Base-by-base conservation (phyloP, 1,139 yeast genomes). In the Geotrichum australiense region DNA sequence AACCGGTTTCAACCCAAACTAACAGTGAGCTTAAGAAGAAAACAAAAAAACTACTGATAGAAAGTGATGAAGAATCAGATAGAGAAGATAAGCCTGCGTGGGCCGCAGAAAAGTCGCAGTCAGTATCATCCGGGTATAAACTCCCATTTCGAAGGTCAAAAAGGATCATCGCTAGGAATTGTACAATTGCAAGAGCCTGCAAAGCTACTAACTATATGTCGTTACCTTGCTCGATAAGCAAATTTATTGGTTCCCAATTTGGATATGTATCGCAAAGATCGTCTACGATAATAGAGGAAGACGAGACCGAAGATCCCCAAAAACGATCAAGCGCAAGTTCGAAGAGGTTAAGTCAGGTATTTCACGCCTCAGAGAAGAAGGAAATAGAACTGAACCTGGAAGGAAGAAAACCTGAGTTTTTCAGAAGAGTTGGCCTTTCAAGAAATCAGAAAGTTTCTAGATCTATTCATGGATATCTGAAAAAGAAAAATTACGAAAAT, bases 341-440 rank as follows among this genome's bases (percentile, higher is more conserved):
- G 2, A 22, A 23, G 12, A 19, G 10, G 15, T 22, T 29, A 23
- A 22, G 39, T n/a, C 43, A 33, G 2, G 8, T 20, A 2, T 22
- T 42, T 34, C 41, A n/a, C n/a, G n/a, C n/a, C n/a, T n/a, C n/a
- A n/a, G n/a, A n/a, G n/a, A n/a, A n/a, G n/a, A n/a, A n/a, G n/a
- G n/a, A n/a, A n/a, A n/a, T n/a, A n/a, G n/a, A n/a, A n/a, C n/a
- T n/a, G n/a, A n/a, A n/a, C n/a, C n/a, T n/a, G n/a, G n/a, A n/a
- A n/a, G n/a, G n/a, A n/a, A n/a, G n/a, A n/a, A n/a, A n/a, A n/a
- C n/a, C n/a, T n/a, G n/a, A n/a, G n/a, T n/a, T n/a, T n/a, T n/a
- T n/a, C n/a, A n/a, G n/a, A n/a, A n/a, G 45, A 4, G 45, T 42
- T 7, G 45, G 45, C 5, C 27, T 42, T n/a, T 42, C 45, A 7